These are phyloP conservation scores for Penicillium rolfsii DNA, from an alignment of 2,329 filamentous ascomycete species.

Conservation along the genomic window DNA sequence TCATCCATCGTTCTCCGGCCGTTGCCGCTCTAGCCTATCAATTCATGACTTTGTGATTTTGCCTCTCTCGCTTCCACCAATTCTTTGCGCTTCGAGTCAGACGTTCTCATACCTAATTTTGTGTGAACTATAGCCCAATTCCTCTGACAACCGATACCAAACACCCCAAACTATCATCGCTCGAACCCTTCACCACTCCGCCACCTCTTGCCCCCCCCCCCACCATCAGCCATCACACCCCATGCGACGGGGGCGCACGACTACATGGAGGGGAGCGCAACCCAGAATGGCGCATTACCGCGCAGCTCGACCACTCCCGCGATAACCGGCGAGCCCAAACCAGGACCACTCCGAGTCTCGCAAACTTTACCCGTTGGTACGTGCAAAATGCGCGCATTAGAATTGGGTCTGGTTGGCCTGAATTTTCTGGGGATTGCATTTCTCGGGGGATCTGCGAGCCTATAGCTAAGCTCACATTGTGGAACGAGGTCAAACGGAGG, in stretches of 20 bases:
- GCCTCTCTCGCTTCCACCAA: not conserved
- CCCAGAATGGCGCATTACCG: constrained; percentile 30
- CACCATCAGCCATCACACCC: constrained; percentile 3
- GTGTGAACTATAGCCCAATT: not conserved
- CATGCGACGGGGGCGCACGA: constrained; percentile 31
- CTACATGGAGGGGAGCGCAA: constrained; percentile 36
- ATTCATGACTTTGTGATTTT: constrained; percentile 3
- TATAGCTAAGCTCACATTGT: not conserved
- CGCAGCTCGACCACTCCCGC: constrained; percentile 33
- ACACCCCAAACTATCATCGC: not conserved
- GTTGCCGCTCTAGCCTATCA: constrained; percentile 24
- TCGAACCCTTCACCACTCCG: not conserved
- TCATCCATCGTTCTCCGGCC: constrained; percentile 32
- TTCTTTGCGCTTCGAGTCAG: not conserved
- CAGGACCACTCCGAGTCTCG: constrained; percentile 25
- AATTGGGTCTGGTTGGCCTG: constrained; percentile 8
- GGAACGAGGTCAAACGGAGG: not conserved
- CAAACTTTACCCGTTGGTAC: constrained; percentile 31
- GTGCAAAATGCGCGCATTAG: constrained; percentile 16
- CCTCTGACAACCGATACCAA: not conserved
- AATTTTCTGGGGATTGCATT: constrained; percentile 2
- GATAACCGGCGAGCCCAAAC: constrained; percentile 29
- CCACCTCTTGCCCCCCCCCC: not conserved
- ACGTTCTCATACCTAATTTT: not conserved
- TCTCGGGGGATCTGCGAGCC: not conserved